phyloP scores from a whole-genome alignment of 306 rosid species.

The Lathyrus oleraceus region DNA sequence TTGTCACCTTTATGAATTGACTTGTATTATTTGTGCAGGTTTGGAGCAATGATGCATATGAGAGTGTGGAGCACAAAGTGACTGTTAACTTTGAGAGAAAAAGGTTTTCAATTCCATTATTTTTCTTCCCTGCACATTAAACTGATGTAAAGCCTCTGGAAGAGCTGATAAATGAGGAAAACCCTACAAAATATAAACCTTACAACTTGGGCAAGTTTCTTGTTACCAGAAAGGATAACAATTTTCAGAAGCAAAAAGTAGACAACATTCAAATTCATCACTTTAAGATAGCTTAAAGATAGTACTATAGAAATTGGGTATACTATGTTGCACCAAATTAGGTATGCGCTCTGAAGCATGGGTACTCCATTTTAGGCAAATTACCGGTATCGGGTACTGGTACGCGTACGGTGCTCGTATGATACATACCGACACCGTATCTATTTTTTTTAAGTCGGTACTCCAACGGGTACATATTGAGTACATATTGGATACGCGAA shows the following conservation, averaged over 20 bases:
- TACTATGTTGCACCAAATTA: neutral
- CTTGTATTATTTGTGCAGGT: slow-evolving; percentile 62
- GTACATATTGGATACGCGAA: too few relatives aligned
- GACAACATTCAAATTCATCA: slow-evolving; percentile 55
- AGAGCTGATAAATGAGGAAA: slow-evolving; percentile 47
- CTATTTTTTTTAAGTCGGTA: too few relatives aligned
- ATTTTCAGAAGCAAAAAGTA: slow-evolving; percentile 48
- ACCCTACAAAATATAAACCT: slow-evolving; percentile 50
- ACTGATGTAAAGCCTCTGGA: slow-evolving; percentile 51
- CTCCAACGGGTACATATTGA: too few relatives aligned
- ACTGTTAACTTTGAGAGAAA: slow-evolving; percentile 52
- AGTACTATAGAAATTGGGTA: neutral
- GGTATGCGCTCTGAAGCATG: too few relatives aligned
- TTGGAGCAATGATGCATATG: slow-evolving; percentile 71
- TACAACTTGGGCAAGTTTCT: slow-evolving; percentile 65
- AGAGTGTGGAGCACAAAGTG: slow-evolving; percentile 72
- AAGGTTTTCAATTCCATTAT: slow-evolving; percentile 54
- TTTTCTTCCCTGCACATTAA: slow-evolving; percentile 59
- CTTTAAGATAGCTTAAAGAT: slow-evolving; percentile 32
- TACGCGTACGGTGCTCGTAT: too few relatives aligned
- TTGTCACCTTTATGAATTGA: too few relatives aligned
- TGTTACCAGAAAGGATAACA: slow-evolving; percentile 33
- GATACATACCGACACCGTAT: too few relatives aligned
- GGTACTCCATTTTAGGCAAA: too few relatives aligned
- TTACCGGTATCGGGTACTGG: too few relatives aligned